These are phyloP conservation scores for Parastagonospora nodorum DNA, from an alignment of 2,329 filamentous ascomycete species.

Conservation along the genomic window DNA sequence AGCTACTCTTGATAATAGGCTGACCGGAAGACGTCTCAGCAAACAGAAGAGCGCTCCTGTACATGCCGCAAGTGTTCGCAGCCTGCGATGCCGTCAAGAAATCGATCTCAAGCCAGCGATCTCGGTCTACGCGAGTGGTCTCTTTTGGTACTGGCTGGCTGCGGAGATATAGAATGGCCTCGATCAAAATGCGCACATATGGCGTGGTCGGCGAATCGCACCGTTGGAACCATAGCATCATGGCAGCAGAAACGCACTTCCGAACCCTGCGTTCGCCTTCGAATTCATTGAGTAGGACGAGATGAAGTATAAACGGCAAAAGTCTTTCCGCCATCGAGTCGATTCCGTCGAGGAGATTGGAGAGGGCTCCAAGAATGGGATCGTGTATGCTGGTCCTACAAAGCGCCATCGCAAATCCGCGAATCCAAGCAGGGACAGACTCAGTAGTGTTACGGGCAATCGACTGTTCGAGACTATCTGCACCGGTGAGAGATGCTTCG, in stretches of 20 bases:
- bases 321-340: slow-evolving; percentile 72
- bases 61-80: slow-evolving; percentile 79
- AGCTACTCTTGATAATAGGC: slow-evolving; percentile 50
- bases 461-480: slow-evolving; percentile 21
- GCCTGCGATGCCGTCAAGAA: slow-evolving; percentile 71
- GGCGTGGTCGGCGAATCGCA: slow-evolving; percentile 56
- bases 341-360: slow-evolving; percentile 68
- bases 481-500: not conserved
- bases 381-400: slow-evolving; percentile 58
- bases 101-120: slow-evolving; percentile 86
- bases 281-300: slow-evolving; percentile 73
- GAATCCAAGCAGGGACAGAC: slow-evolving; percentile 60
- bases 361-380: slow-evolving; percentile 71
- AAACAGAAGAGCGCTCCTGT: slow-evolving; percentile 83
- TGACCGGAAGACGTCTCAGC: slow-evolving; percentile 73
- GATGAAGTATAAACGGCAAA: slow-evolving; percentile 84
- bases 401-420: slow-evolving; percentile 65
- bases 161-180: slow-evolving; percentile 84
- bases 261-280: slow-evolving; percentile 65
- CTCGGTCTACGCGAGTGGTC: slow-evolving; percentile 75
- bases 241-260: slow-evolving; percentile 63
- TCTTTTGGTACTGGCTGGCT: slow-evolving; percentile 78
- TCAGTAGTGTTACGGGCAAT: slow-evolving; percentile 23
- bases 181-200: slow-evolving; percentile 75
- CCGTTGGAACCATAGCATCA: slow-evolving; percentile 67